Base-by-base conservation (phyloP, 2,329 filamentous ascomycete species). In the Curvularia sp. region DNA sequence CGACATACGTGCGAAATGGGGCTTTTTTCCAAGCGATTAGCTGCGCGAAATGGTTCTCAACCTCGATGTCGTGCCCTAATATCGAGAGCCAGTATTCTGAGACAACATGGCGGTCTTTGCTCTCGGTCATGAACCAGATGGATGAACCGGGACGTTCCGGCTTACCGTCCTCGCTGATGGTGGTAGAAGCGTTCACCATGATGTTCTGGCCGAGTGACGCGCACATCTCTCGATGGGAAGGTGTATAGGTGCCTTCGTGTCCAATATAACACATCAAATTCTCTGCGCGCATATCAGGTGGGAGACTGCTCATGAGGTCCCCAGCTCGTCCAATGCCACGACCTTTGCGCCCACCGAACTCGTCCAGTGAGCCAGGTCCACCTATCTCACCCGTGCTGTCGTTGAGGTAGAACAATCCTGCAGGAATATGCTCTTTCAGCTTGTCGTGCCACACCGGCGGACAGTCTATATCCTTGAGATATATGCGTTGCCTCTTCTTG, bases 181-280 rank as follows among this genome's bases (percentile, higher is more conserved):
- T 81, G 44, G 78, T 78, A 0, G 94, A 98, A 2, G 93, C 88
- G 65, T 97, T 92, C 1, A 99, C 93, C 95, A 99, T 98, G 68
- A 99, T 94, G 72, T 99, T 99, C 66, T 99, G 95, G 0, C 95
- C 94, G 12, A 98, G 80, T 35, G 91, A 96, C 12, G 92, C 95
- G 77, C 95, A 99, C 95, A 99, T 99, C 76, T 99, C 95, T 65
- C 92, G 88, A 78, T 99, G 95, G 0, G 93, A 89, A 9, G 95
- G 94, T 0, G 95, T 99, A 72, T 94, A 98, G 0, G 95, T 99
- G 5, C 95, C 95, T 80, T 99, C 95, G 70, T 98, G 94, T 0
- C 95, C 95, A 68, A 98, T 89, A 71, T 99, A 99, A 75, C 94
- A 98, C 95, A 97, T 97, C 67, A 99, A 83, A 63, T 99, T 99